Evolutionary conservation across 306 rosid species (phyloP), one percentile per base, ranked within the genome.

Genomic region (Neltuma alba): DNA sequence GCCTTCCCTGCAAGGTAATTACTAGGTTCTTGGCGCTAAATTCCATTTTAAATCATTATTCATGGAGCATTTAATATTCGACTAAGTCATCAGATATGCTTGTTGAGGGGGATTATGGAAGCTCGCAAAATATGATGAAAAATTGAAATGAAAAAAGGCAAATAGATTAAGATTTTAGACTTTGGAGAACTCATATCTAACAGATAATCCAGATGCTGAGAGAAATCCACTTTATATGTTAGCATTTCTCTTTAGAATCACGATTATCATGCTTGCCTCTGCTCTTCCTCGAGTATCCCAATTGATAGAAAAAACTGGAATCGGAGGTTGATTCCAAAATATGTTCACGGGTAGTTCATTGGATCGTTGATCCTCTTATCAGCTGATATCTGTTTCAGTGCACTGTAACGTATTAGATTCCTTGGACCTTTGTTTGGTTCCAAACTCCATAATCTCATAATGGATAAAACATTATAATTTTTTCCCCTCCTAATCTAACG

Each of bases 1-100:
- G 98, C 73, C 93, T 94, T 50, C 98, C 98, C 74, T 86, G 92
- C 92, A 86, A 92, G 97, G 98, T 94, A 87, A 52, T 48, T 37
- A 70, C 76, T 70, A 76, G 76, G 47, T 9, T 76, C 76, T 40
- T 72, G 65, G 34, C 30, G 23, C 52, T 23, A 16, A 11, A 23
- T 78, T 28, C 48, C 58, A 18, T 23, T 60, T 72, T 45, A 67
- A 64, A 50, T 72, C 18, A 14, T 78, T 66, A 28, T 11, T 38
- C 48, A 54, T 15, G 23, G 12, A 68, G 64, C 65, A 8, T 47
- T 76, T 54, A 15, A 76, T 71, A 34, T 67, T 16, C 9, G 25
- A 38, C 40, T 6, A 23, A 13, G 41, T 70, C 78, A 65, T 44
- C 23, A 27, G 47, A 55, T 67, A 25, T 75, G 36, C 62, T 36